Percentiles rank a stretch among this genome's conserved stretches.
Evolutionary conservation across 1,284 basidiomycete species (phyloP).

Genomic region (Hypsizygus ulmarius): DNA sequence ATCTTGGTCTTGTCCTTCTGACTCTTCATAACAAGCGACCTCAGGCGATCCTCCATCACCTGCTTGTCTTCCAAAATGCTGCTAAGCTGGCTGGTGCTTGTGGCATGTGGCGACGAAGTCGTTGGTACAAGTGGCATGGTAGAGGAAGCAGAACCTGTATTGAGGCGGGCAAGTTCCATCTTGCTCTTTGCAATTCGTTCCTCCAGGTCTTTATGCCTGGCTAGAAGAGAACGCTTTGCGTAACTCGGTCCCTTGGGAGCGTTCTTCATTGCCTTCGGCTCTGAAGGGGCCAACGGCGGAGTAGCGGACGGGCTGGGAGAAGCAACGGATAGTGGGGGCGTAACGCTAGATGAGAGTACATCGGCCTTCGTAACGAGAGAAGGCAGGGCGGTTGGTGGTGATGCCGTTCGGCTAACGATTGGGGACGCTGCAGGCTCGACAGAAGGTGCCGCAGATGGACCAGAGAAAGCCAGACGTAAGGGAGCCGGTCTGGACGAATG

Average conservation of each 20-base stretch:
- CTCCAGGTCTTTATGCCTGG: slow-evolving; percentile 42
- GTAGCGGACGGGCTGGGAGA: slow-evolving; percentile 9
- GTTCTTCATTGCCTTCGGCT: slow-evolving; percentile 39
- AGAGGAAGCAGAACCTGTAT: not conserved
- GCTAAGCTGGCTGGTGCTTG: not conserved
- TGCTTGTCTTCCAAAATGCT: slow-evolving; percentile 17
- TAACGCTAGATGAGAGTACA: not conserved
- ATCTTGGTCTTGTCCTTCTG: slow-evolving; percentile 29
- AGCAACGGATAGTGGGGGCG: not conserved
- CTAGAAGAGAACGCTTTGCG: slow-evolving; percentile 34
- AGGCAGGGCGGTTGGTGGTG: too few species aligned
- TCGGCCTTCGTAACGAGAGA: too few species aligned
- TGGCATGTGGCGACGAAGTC: not conserved
- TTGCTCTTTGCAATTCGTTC: slow-evolving; percentile 38
- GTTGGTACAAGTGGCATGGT: not conserved
- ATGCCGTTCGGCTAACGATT: too few species aligned
- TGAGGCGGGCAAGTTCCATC: slow-evolving; percentile 28
- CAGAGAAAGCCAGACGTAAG: too few species aligned
- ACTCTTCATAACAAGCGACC: slow-evolving; percentile 40
- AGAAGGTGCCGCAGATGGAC: too few species aligned
- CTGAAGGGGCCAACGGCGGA: slow-evolving; percentile 26
- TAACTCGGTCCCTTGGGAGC: slow-evolving; percentile 35
- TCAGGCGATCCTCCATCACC: slow-evolving; percentile 39
- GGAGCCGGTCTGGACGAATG: not conserved
- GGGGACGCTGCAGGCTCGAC: too few species aligned